phyloP scores from a whole-genome alignment of 2,329 filamentous ascomycete species.

The Pseudopyricularia javanii region DNA sequence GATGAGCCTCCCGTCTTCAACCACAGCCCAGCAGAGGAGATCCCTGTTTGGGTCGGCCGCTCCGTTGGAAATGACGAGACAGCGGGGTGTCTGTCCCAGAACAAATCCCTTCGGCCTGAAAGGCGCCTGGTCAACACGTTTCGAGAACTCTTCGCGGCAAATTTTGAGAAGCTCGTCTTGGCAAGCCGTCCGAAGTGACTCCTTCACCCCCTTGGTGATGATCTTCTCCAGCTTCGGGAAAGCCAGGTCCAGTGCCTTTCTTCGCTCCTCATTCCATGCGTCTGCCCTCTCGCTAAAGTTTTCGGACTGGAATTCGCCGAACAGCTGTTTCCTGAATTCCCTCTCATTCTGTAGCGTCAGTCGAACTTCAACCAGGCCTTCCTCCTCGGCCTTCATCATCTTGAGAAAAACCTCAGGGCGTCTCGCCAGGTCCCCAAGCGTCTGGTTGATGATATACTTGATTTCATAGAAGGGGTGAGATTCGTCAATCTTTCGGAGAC shows the following conservation, averaged over 20 bases:
- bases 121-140: conserved; percentile 86
- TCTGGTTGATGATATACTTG: conserved; percentile 89
- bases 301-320: conserved; percentile 80
- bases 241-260: conserved; percentile 71
- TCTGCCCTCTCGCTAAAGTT: conserved; percentile 92
- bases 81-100: conserved; percentile 74
- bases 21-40: conserved; percentile 79
- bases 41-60: conserved; percentile 62
- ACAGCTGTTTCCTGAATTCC: conserved; percentile 64
- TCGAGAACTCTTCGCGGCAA: conserved; percentile 79
- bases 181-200: conserved; percentile 84
- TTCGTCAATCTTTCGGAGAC: conserved; percentile 84
- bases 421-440: conserved; percentile 66
- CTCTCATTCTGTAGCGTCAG: conserved; percentile 66
- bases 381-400: conserved; percentile 95
- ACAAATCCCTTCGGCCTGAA: conserved; percentile 92
- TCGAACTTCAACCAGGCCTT: conserved; percentile 79
- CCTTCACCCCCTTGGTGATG: conserved; percentile 86
- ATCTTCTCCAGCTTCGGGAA: conserved; percentile 71
- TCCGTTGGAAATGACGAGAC: conserved; percentile 79
- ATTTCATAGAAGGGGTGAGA: conserved; percentile 95
- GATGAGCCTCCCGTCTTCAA: conserved; percentile 80
- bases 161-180: conserved; percentile 83
- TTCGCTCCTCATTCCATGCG: conserved; percentile 82
- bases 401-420: conserved; percentile 85